Percentiles rank a stretch among this genome's conserved stretches.
Conservation (phyloP, 2,329 filamentous ascomycete species). For the Cordyceps farinosa region DNA sequence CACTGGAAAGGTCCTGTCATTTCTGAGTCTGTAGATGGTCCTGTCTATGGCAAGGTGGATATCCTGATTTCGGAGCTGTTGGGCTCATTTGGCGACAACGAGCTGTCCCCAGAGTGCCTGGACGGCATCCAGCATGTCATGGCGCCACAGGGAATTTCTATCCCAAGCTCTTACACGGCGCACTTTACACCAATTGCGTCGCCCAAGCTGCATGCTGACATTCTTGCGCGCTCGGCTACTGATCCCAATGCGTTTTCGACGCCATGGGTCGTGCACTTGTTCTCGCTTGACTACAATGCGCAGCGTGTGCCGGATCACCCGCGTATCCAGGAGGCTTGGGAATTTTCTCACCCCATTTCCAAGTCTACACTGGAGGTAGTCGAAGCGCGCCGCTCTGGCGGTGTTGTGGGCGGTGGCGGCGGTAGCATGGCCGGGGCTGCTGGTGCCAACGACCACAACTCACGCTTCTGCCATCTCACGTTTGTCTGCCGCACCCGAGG, state of each 20-base stretch:
- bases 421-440: slow-evolving; percentile 72
- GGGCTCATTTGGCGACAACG: slow-evolving; percentile 94
- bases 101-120: slow-evolving; percentile 92
- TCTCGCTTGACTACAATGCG: slow-evolving; percentile 82
- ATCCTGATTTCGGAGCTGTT: slow-evolving; percentile 92
- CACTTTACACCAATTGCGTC: slow-evolving; percentile 90
- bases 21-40: slow-evolving; percentile 40
- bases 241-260: slow-evolving; percentile 79
- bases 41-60: slow-evolving; percentile 68
- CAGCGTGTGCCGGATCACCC: slow-evolving; percentile 55
- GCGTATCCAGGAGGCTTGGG: slow-evolving; percentile 74
- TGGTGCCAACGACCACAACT: slow-evolving; percentile 88
- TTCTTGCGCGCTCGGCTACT: slow-evolving; percentile 56
- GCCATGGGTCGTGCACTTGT: slow-evolving; percentile 91
- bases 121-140: slow-evolving; percentile 93
- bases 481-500: slow-evolving; percentile 78
- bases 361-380: slow-evolving; percentile 52
- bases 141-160: slow-evolving; percentile 81
- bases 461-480: slow-evolving; percentile 69
- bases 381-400: slow-evolving; percentile 58
- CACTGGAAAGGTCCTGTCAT: slow-evolving; percentile 81
- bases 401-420: slow-evolving; percentile 62
- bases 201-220: slow-evolving; percentile 79
- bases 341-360: slow-evolving; percentile 74
- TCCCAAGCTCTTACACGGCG: slow-evolving; percentile 88